A percentile compares a stretch with the other conserved stretches of the same genome.
These are phyloP conservation scores for Cardiospermum halicacabum DNA, from an alignment of 345 rosid species.

Conservation along the genomic window DNA sequence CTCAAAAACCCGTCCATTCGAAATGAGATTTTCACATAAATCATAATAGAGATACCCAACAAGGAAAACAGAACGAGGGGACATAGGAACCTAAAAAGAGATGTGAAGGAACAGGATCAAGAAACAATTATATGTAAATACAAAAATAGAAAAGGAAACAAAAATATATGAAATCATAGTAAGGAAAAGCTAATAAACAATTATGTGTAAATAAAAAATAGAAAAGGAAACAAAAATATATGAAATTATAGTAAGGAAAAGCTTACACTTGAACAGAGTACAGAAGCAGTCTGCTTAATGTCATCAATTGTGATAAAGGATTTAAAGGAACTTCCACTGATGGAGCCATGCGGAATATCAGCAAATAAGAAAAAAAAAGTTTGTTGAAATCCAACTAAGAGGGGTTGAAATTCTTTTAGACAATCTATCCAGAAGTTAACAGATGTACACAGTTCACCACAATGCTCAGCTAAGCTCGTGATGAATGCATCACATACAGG, in stretches of 20 bases:
- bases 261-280: constrained; percentile 67
- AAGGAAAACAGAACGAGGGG: constrained; percentile 45
- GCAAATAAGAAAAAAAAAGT: constrained; percentile 39
- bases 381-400: constrained; percentile 58
- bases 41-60: constrained; percentile 82
- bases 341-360: constrained; percentile 16
- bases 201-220: constrained; percentile 4
- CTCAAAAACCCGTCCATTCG: constrained; percentile 63
- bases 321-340: constrained; percentile 24
- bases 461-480: constrained; percentile 36
- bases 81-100: constrained; percentile 45
- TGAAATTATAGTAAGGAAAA: background rate
- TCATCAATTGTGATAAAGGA: constrained; percentile 38
- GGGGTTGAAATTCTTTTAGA: constrained; percentile 56
- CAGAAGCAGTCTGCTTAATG: constrained; percentile 53
- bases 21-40: constrained; percentile 62
- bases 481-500: constrained; percentile 61
- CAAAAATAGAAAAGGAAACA: background rate
- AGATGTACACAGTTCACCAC: constrained; percentile 41
- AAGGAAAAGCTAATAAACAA: constrained; percentile 22
- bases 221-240: constrained; percentile 5
- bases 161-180: background rate
- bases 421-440: constrained; percentile 64
- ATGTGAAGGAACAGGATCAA: constrained; percentile 13
- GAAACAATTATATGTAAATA: constrained; percentile 4